These are phyloP conservation scores for Metarhizium anisopliae DNA, from an alignment of 2,329 filamentous ascomycete genomes.

Conservation along the genomic window DNA sequence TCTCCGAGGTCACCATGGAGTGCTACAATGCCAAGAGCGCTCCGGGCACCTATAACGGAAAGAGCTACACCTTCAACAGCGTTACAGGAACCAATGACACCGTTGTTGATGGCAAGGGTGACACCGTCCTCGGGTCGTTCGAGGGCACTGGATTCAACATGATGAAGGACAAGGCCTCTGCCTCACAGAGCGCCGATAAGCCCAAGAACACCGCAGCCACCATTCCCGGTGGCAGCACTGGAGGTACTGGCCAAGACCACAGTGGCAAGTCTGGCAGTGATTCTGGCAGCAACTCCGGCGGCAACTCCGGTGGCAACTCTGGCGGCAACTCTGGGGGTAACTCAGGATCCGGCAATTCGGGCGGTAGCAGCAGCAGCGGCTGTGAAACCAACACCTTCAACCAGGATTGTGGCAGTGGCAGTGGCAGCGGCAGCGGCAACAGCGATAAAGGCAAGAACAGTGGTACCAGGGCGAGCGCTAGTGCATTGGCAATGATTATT, in stretches of 20 bases:
- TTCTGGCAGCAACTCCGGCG: conserved; percentile 4
- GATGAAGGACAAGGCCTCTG: conserved; percentile 31
- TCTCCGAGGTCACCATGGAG: conserved; percentile 69
- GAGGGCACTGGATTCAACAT: conserved; percentile 74
- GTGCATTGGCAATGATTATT: conserved; percentile 28
- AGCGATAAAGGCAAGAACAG: conserved; percentile 17
- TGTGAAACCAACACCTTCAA: conserved; percentile 31
- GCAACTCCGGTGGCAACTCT: conserved; percentile 12
- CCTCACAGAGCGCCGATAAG: conserved; percentile 9
- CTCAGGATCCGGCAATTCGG: conserved; percentile 11
- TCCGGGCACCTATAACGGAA: conserved; percentile 60
- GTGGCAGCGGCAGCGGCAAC: conserved; percentile 13
- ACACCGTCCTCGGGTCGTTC: conserved; percentile 70
- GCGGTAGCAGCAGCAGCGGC: conserved; percentile 15
- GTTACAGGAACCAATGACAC: conserved; percentile 62
- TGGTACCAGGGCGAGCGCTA: conserved; percentile 23
- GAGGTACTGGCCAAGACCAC: conserved; percentile 16
- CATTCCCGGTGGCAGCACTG: conserved; percentile 21
- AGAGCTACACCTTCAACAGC: conserved; percentile 68
- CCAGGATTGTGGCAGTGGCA: conserved; percentile 25
- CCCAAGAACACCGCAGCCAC: conserved; percentile 15
- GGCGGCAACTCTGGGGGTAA: conserved; percentile 13
- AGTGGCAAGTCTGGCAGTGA: conserved; percentile 4
- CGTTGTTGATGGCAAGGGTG: conserved; percentile 64
- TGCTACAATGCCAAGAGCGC: conserved; percentile 62